Conservation (phyloP, 345 rosid genomes). For the Leavenworthia alabamica region DNA sequence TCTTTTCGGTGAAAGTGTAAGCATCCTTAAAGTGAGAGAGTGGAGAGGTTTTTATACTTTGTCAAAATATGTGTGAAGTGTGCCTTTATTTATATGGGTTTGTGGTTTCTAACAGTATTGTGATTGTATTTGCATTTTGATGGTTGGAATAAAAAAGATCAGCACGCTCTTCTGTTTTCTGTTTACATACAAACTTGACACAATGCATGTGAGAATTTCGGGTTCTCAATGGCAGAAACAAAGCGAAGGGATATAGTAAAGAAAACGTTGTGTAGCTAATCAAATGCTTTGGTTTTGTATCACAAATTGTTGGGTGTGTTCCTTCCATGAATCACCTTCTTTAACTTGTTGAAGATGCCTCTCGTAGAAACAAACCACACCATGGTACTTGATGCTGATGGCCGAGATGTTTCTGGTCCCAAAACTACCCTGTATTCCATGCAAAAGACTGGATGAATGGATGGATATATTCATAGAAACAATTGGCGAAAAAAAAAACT, state of each 20-base stretch:
- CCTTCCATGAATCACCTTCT: slow-evolving; percentile 45
- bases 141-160: slow-evolving; percentile 17
- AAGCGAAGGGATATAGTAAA: not conserved
- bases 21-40: not conserved
- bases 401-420: slow-evolving; percentile 74
- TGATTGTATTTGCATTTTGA: slow-evolving; percentile 19
- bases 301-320: slow-evolving; percentile 26
- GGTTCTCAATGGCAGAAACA: not conserved
- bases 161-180: not conserved
- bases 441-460: not conserved
- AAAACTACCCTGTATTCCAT: slow-evolving; percentile 43
- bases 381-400: slow-evolving; percentile 37
- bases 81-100: not conserved
- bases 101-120: not conserved
- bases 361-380: slow-evolving; percentile 50
- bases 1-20: slow-evolving; percentile 41
- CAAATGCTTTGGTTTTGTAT: slow-evolving; percentile 8
- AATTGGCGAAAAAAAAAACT: not conserved
- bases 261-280: not conserved
- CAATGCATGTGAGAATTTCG: not conserved
- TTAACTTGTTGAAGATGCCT: slow-evolving; percentile 43
- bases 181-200: not conserved
- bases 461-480: not conserved
- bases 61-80: slow-evolving; percentile 12
- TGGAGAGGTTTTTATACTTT: not conserved